Base-by-base conservation (phyloP, 768 basidiomycete genomes). In the Coprinellus micaceus region DNA sequence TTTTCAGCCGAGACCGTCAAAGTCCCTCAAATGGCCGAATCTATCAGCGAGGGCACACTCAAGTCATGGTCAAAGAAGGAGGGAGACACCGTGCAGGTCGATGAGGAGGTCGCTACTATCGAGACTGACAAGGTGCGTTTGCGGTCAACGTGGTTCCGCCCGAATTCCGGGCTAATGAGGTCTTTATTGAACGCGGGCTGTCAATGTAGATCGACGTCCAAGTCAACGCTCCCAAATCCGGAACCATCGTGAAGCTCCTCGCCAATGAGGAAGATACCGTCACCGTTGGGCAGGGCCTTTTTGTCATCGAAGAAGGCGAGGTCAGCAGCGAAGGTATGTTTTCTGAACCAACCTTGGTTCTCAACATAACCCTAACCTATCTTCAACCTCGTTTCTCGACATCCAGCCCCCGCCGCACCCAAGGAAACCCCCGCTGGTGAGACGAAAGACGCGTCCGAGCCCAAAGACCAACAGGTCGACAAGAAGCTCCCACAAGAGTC, bases 1-100 rank as follows among this genome's bases (percentile, higher is more conserved):
- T 43, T 45, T 51, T 6, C 48, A 89, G 88, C 85, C 56, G 89
- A 95, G 74, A 92, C 88, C 54, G 82, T 98, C 61, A 93, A 96
- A 76, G 94, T 98, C 37, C 94, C 94, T 17, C 90, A 94, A 71
- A 96, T 98, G 93, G 92, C 96, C 25, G 95, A 98, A 70, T 98
- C 95, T 59, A 98, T 98, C 73, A 91, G 92, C 36, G 96, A 99
- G 71, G 96, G 96, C 33, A 98, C 96, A 4, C 78, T 99, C 51
- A 97, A 94, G 75, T 79, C 89, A 25, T 99, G 94, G 93, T 79
- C 82, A 63, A 98, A 98, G 77, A 83, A 95, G 72, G 86, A 90
- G 51, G 96, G 96, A 13, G 96, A 99, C 68, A 81, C 77, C 56
- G 94, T 98, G 54, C 82, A 86, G 68, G 87, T 78, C 26, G 96